Conservation (phyloP, 2,329 filamentous ascomycete genomes). For the Clarireedia hainanense region DNA sequence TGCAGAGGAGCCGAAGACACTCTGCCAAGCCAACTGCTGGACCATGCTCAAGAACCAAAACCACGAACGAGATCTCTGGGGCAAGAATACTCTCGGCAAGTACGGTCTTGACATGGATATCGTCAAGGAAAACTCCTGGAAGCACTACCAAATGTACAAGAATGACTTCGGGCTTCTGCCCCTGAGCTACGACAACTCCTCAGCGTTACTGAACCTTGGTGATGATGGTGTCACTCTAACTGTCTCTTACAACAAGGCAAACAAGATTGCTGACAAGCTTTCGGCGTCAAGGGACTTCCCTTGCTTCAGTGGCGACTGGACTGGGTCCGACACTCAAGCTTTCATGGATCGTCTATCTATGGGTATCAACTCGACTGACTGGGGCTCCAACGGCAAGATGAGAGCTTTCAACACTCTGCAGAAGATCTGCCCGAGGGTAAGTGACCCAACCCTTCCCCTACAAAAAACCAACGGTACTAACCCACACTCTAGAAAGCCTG, state of each 20-base stretch:
- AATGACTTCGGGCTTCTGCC: background rate
- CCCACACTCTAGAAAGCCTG: background rate
- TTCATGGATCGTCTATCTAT: background rate
- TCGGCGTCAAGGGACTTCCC: background rate
- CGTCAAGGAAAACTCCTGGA: background rate
- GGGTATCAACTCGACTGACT: background rate
- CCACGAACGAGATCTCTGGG: background rate
- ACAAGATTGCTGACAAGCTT: background rate
- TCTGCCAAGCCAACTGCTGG: constrained; percentile 4
- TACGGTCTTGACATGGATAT: background rate
- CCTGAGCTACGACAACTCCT: background rate
- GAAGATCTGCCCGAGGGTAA: background rate
- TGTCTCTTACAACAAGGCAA: background rate
- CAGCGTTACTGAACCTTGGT: background rate
- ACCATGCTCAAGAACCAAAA: constrained; percentile 2
- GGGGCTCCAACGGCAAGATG: background rate
- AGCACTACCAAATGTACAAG: background rate
- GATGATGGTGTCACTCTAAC: background rate
- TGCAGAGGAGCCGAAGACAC: background rate
- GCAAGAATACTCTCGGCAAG: background rate
- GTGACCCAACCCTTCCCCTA: background rate
- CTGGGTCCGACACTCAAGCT: background rate
- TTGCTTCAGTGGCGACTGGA: background rate
- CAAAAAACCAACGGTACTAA: background rate
- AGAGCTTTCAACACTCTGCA: background rate